Base-by-base conservation (phyloP, 768 basidiomycete species). In the Dentipellis fragilis region DNA sequence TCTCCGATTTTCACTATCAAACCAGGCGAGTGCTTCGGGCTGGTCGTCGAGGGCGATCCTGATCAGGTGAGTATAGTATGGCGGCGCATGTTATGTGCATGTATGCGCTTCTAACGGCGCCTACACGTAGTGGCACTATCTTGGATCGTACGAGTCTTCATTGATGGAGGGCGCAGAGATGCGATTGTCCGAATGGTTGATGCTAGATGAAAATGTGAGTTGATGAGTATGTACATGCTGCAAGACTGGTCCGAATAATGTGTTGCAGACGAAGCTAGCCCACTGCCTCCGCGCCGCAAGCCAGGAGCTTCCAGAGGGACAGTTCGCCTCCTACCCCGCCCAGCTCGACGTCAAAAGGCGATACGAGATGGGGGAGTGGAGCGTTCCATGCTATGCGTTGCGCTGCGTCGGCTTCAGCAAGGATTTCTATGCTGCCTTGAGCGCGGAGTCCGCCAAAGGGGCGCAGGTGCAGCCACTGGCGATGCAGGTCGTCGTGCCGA, bases 101-200 rank as follows among this genome's bases (percentile, higher is more conserved):
- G 29, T 29, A 6, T 29, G 29, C 6, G 29, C 6, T 29, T 3
- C 29, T 29, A 11, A 39, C 14, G 39, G 49, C 36, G 36, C 17
- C 17, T 37, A 21, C 23, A 8, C 12, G 9, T 40, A 68, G 68
- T 70, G 68, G 68, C 55, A 57, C 12, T 70, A 70, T 49, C 58
- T 65, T 7, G 69, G 68, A 0, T 54, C 59, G 21, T 69, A 68
- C 58, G 16, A 55, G 9, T 63, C 54, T 45, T 58, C 56, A 1
- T 42, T 49, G 36, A 50, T 70, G 10, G 35, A 57, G 0, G 64
- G 59, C 2, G 48, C 57, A 37, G 63, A 67, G 12, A 71, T 71
- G 69, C 52, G 56, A 6, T 53, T 69, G 16, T 65, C 67, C 10
- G 69, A 69, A 57, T 71, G 68, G 69, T 58, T 65, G 54, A 54